Base-by-base conservation (phyloP, 345 rosid species). In the Salix viminalis region DNA sequence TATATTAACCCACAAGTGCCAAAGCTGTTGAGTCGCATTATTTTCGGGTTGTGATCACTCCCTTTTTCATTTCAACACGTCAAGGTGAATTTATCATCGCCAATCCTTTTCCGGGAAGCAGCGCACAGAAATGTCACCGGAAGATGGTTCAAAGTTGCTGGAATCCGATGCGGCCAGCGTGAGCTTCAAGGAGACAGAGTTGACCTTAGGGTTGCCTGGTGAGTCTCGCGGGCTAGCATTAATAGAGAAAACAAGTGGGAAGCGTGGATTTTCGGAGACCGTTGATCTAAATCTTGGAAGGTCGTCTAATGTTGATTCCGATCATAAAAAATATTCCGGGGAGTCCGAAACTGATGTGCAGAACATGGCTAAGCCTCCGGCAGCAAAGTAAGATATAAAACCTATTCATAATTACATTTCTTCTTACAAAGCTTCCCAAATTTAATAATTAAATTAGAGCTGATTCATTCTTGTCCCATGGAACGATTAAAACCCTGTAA, bases 151-250 rank as follows among this genome's bases (percentile, higher is more conserved):
- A 3, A 56, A 28, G 9, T 32, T 42, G 42, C 82, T 82, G 79
- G 89, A 84, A 72, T 77, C 76, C 26, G 81, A 68, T 6, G 65
- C 78, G 56, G 39, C 48, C 14, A 76, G 12, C 8, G 76, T 85
- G 83, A 83, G 76, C 66, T 75, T 91, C 37, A 83, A 84, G 80
- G 94, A 84, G 48, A 89, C 90, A 6, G 91, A 86, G 79, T 79
- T 92, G 72, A 86, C 89, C 28, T 83, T 92, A 23, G 89, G 92
- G 23, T 60, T 87, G 56, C 97, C 97, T 1, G 93, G 97, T 1
- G 72, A 78, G 66, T 71, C 80, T 54, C 86, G 78, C 1, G 44
- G 7, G 26, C 16, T 15, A 42, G 4, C 18, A 18, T 83, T 64
- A 79, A 58, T 58, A 56, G 75, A 23, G 68, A 89, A 81, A 75